These are phyloP conservation scores for Fagus sylvatica DNA, from an alignment of 306 rosid species.

Conservation along the genomic window DNA sequence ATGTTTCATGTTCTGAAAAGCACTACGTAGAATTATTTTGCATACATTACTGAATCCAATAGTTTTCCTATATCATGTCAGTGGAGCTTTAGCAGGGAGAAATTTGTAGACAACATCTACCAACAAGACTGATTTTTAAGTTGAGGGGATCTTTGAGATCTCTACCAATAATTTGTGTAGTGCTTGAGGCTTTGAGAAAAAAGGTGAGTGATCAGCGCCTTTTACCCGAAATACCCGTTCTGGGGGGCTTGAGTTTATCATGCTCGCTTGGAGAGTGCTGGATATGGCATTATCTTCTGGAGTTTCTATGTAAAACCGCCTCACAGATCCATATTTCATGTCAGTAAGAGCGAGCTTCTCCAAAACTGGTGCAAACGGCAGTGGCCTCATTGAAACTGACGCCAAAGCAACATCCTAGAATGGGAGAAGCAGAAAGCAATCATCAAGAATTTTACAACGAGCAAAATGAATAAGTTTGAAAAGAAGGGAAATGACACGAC, in stretches of 20 bases:
- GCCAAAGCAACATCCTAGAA: slow-evolving; percentile 88
- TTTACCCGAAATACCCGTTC: slow-evolving; percentile 71
- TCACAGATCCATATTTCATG: slow-evolving; percentile 69
- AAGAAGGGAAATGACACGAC: not conserved
- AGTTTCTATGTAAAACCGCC: slow-evolving; percentile 85
- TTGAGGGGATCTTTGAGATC: slow-evolving; percentile 58
- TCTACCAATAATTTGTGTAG: slow-evolving; percentile 84
- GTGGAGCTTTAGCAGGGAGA: slow-evolving; percentile 25
- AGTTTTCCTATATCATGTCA: slow-evolving; percentile 33
- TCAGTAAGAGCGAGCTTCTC: slow-evolving; percentile 82
- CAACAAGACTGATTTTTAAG: slow-evolving; percentile 25
- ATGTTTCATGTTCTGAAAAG: slow-evolving; percentile 14
- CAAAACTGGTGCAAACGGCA: slow-evolving; percentile 80
- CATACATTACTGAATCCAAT: slow-evolving; percentile 11
- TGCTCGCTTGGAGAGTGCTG: slow-evolving; percentile 62
- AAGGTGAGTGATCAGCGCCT: slow-evolving; percentile 93
- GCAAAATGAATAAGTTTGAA: not conserved
- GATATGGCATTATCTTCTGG: slow-evolving; percentile 91
- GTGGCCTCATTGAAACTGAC: slow-evolving; percentile 89
- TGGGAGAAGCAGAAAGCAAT: slow-evolving; percentile 22
- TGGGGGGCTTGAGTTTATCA: slow-evolving; percentile 74
- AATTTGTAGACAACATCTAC: slow-evolving; percentile 16
- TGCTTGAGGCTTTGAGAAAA: slow-evolving; percentile 98
- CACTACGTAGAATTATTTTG: slow-evolving; percentile 1
- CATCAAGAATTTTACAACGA: slow-evolving; percentile 1